Conservation (phyloP, 2,329 filamentous ascomycete genomes). For the Ceratocystis colombiana region DNA sequence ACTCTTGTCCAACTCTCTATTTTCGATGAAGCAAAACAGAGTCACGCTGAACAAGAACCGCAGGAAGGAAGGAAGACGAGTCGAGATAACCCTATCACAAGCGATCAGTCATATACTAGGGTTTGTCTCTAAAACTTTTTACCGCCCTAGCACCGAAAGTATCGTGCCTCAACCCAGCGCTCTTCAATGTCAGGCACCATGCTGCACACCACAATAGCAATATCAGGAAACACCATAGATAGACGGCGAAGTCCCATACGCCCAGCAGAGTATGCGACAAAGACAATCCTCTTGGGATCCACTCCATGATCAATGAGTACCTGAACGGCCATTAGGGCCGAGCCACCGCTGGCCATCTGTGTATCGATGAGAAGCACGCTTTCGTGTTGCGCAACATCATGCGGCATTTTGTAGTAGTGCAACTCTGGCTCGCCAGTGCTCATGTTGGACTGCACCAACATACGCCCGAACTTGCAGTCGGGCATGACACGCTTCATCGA, state of each 20-base stretch:
- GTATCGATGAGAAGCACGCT: slow-evolving; percentile 81
- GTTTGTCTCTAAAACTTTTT: background rate
- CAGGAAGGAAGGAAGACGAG: too few relatives aligned
- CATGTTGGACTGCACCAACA: slow-evolving; percentile 82
- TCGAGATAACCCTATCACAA: too few relatives aligned
- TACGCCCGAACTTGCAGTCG: slow-evolving; percentile 77
- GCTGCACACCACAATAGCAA: slow-evolving; percentile 76
- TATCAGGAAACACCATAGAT: slow-evolving; percentile 76
- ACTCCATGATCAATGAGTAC: slow-evolving; percentile 95
- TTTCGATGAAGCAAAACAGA: too few relatives aligned
- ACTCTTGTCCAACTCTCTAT: too few relatives aligned
- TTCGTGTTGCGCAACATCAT: slow-evolving; percentile 61
- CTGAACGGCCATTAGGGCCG: slow-evolving; percentile 83
- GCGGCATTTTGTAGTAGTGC: slow-evolving; percentile 74
- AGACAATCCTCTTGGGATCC: slow-evolving; percentile 69
- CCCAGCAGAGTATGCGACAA: slow-evolving; percentile 87
- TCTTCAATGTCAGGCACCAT: slow-evolving; percentile 73
- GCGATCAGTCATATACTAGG: background rate
- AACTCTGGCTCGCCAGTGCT: slow-evolving; percentile 83
- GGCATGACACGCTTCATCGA: slow-evolving; percentile 84
- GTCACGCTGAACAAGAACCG: too few relatives aligned
- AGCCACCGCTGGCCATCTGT: slow-evolving; percentile 87
- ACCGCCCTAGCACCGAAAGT: slow-evolving; percentile 66
- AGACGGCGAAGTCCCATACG: slow-evolving; percentile 73
- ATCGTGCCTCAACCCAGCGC: slow-evolving; percentile 81